A percentile compares a stretch with the other conserved stretches of the same genome.
These are phyloP conservation scores for Botryosphaeria dothidea DNA, from an alignment of 2,329 filamentous ascomycete species.

Conservation along the genomic window DNA sequence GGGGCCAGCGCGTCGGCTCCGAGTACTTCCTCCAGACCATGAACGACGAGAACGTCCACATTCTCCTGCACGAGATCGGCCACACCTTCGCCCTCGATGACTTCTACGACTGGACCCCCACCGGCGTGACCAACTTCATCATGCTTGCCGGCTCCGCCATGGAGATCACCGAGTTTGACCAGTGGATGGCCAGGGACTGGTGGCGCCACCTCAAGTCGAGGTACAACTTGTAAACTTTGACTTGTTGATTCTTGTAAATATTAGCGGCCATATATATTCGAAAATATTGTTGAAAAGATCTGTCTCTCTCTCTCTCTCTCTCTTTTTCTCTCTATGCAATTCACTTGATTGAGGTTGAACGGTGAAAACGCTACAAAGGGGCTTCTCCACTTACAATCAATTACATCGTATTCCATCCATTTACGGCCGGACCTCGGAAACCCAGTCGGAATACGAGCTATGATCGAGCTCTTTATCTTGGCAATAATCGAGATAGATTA, in stretches of 20 bases:
- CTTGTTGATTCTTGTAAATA: not conserved
- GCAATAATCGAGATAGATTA: too few relatives aligned
- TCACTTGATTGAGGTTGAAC: too few relatives aligned
- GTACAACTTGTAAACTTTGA: conserved; percentile 24
- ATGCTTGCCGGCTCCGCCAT: conserved; percentile 48
- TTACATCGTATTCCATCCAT: too few relatives aligned
- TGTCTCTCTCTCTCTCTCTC: too few relatives aligned
- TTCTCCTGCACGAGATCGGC: conserved; percentile 45
- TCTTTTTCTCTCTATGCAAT: too few relatives aligned
- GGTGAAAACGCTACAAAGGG: too few relatives aligned
- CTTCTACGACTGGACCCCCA: conserved; percentile 49
- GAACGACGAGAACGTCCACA: conserved; percentile 43
- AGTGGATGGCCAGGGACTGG: conserved; percentile 53
- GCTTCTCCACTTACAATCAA: too few relatives aligned
- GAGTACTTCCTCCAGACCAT: conserved; percentile 47
- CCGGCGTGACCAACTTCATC: conserved; percentile 45
- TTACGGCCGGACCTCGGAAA: too few relatives aligned
- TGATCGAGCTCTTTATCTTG: too few relatives aligned
- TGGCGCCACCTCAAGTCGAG: conserved; percentile 41
- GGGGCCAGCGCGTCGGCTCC: conserved; percentile 48
- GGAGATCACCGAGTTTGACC: conserved; percentile 50
- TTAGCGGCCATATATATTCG: conserved; percentile 30
- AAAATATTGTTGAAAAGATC: too few relatives aligned
- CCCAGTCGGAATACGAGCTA: too few relatives aligned
- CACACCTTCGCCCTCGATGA: conserved; percentile 26